Evolutionary conservation across 257 asterid genomes (phyloP).

Genomic region (Parsonsia alboflavescens): DNA sequence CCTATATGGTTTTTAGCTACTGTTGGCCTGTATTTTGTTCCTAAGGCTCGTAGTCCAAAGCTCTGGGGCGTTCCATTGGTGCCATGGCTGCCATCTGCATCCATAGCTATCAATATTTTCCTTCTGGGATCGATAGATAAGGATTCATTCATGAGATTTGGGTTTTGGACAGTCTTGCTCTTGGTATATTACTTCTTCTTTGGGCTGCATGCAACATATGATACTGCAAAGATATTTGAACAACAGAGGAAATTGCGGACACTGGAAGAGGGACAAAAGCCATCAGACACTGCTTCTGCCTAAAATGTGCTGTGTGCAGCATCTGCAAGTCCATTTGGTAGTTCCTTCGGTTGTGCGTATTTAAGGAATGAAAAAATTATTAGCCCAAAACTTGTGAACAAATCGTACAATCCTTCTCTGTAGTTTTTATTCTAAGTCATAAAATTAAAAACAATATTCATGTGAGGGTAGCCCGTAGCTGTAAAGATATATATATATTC

Average conservation of each 20-base stretch:
- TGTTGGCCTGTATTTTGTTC: conserved; percentile 32
- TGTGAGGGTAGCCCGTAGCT: too few species aligned
- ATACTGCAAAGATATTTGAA: conserved; percentile 43
- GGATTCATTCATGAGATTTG: conserved; percentile 44
- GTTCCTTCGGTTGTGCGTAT: too few species aligned
- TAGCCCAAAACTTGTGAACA: too few species aligned
- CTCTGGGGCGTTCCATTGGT: conserved; percentile 65
- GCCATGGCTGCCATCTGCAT: conserved; percentile 63
- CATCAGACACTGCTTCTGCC: neutral
- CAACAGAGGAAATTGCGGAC: conserved; percentile 15
- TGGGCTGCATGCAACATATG: conserved; percentile 63
- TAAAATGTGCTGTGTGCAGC: neutral
- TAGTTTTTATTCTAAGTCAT: too few species aligned
- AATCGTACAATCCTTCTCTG: too few species aligned
- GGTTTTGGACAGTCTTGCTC: conserved; percentile 40
- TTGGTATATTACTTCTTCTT: conserved; percentile 43
- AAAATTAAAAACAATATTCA: too few species aligned
- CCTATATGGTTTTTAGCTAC: conserved; percentile 47
- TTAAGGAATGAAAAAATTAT: too few species aligned
- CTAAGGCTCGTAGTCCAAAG: conserved; percentile 46
- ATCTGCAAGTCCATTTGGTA: too few species aligned
- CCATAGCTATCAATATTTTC: conserved; percentile 52
- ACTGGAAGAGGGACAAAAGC: conserved; percentile 34
- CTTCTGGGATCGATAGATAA: conserved; percentile 55
- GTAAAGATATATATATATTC: too few species aligned